Evolutionary conservation across 1,139 yeast genomes (phyloP).

Genomic region (Suhomyces coccinellae): DNA sequence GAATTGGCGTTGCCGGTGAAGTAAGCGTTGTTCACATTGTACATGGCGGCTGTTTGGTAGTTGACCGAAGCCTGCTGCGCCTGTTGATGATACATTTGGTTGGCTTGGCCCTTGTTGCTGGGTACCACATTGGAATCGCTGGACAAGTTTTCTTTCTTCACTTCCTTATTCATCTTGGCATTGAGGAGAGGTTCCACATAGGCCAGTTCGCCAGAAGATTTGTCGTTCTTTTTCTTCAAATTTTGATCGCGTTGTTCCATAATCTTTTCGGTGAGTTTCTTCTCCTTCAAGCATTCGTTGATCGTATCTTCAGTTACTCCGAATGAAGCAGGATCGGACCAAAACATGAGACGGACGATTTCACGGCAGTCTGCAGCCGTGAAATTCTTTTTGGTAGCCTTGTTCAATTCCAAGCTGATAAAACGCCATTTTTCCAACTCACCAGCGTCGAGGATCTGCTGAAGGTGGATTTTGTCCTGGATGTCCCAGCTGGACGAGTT

Average conservation of each 20-base stretch:
- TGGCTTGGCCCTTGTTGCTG: not conserved
- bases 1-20: slow-evolving; percentile 12
- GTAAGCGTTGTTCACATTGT: slow-evolving; percentile 8
- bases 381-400: slow-evolving; percentile 57
- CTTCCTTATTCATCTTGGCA: slow-evolving; percentile 8
- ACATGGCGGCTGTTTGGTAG: not conserved
- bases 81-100: not conserved
- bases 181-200: slow-evolving; percentile 16
- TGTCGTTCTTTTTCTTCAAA: slow-evolving; percentile 13
- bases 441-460: slow-evolving; percentile 60
- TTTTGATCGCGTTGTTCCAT: slow-evolving; percentile 29
- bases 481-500: slow-evolving; percentile 65
- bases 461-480: slow-evolving; percentile 56
- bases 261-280: slow-evolving; percentile 39
- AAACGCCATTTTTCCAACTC: slow-evolving; percentile 72
- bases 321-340: slow-evolving; percentile 56
- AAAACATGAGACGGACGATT: slow-evolving; percentile 53
- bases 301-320: slow-evolving; percentile 52
- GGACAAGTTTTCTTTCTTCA: slow-evolving; percentile 6
- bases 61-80: not conserved
- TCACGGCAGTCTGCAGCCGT: slow-evolving; percentile 58
- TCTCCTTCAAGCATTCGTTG: slow-evolving; percentile 40
- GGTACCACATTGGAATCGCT: not conserved
- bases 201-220: slow-evolving; percentile 15
- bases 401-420: slow-evolving; percentile 60